A percentile compares a stretch with the other conserved stretches of the same genome.
phyloP scores from a whole-genome alignment of 176 grass and related monocot genomes.

The Oryza meyeriana region DNA sequence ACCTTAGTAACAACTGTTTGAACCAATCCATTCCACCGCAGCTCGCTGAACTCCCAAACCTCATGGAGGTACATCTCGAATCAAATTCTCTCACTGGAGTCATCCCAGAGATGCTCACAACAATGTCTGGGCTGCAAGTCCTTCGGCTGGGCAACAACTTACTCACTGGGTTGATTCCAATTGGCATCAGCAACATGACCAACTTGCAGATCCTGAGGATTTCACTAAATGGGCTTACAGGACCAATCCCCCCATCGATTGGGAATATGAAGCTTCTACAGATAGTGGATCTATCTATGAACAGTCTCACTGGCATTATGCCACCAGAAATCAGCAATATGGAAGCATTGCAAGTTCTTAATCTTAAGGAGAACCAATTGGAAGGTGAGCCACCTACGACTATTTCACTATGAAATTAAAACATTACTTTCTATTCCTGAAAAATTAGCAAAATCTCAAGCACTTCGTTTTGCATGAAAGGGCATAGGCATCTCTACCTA shows the following conservation, averaged over 20 bases:
- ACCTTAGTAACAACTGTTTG: no score
- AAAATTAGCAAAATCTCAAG: no score
- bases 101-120: not conserved
- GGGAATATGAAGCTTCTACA: not conserved
- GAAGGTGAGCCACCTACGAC: no score
- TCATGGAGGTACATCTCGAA: fast-evolving
- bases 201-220: not conserved
- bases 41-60: not conserved
- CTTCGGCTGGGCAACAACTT: not conserved
- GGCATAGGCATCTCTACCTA: no score
- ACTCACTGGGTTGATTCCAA: not conserved
- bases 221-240: not conserved
- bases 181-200: not conserved
- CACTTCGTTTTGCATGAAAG: no score
- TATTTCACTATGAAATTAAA: no score
- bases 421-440: no score
- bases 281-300: not conserved
- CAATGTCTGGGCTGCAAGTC: not conserved
- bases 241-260: constrained; percentile 17
- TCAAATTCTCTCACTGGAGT: constrained; percentile 23
- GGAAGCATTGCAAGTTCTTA: no score
- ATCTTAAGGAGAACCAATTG: no score
- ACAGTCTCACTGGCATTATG: constrained; percentile 5
- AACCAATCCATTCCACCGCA: no score
- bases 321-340: not conserved